A percentile compares a stretch with the other conserved stretches of the same genome.
Conservation (phyloP, 768 basidiomycete species). For the Rhodotorula paludigena region DNA sequence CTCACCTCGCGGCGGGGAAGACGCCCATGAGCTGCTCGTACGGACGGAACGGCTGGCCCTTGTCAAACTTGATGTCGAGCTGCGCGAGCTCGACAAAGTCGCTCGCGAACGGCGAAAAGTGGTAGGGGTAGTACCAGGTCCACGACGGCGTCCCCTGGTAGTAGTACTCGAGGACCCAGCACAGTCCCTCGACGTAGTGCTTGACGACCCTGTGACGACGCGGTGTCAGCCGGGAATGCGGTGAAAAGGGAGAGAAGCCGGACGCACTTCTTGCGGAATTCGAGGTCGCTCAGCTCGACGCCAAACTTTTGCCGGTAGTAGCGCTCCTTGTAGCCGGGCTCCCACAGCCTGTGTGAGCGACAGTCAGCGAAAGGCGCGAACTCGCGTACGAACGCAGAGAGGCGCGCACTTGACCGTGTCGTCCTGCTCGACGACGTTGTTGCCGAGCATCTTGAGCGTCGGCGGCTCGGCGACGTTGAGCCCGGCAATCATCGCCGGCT, state of each 20-base stretch:
- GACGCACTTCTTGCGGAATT: conserved; percentile 68
- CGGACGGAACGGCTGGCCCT: conserved; percentile 82
- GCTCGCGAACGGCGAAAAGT: conserved; percentile 95
- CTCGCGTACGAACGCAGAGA: neutral
- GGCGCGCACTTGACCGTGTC: conserved; percentile 77
- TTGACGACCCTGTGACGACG: conserved; percentile 69
- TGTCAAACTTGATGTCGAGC: conserved; percentile 71
- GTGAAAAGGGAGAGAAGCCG: conserved; percentile 1
- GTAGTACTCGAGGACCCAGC: conserved; percentile 95
- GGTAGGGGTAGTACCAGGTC: conserved; percentile 97
- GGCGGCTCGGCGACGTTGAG: conserved; percentile 48
- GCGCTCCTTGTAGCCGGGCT: conserved; percentile 89
- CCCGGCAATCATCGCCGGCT: conserved; percentile 48
- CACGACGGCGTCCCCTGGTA: conserved; percentile 79
- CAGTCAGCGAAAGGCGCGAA: neutral
- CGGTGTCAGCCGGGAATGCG: neutral
- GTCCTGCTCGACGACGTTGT: conserved; percentile 89
- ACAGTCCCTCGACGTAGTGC: conserved; percentile 85
- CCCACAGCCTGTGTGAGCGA: conserved; percentile 66
- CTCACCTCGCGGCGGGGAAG: conserved; percentile 86
- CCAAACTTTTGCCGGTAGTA: conserved; percentile 94
- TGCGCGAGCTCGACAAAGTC: conserved; percentile 74
- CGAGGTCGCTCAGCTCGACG: conserved; percentile 61
- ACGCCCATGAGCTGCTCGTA: conserved; percentile 98
- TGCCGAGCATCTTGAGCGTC: conserved; percentile 65